Base-by-base conservation (phyloP, 108 stramenopile genomes). In the Cyclostephanos invisitatus region DNA sequence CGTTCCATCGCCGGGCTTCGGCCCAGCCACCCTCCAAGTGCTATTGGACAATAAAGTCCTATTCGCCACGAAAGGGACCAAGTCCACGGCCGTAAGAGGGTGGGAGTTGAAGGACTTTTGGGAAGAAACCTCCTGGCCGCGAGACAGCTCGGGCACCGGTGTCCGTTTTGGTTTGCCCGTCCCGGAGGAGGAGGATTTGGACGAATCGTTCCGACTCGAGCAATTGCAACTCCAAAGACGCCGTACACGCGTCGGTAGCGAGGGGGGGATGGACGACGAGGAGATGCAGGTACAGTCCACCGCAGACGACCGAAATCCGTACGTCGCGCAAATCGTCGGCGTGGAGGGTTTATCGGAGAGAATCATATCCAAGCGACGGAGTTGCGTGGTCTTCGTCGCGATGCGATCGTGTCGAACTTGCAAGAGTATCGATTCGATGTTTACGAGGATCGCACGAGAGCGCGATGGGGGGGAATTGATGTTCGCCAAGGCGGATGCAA, bases 61-160 rank as follows among this genome's bases (percentile, higher is more conserved):
- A 12, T 87, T 81, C 66, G 42, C 86, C 20, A 50, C 68, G 3
- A 77, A 83, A 63, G 70, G 32, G 64, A 81, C 60, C 17, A 46
- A 40, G 14, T 24, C 32, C 25, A 56, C 38, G 9, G 74, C 75
- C 14, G 50, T 72, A 20, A 63, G 89, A 20, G 85, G 86, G 18
- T 94, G 90, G 90, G 60, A 76, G 5, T 47, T 91, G 68, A 61
- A 77, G 67, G 88, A 88, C 59, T 91, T 89, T 68, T 90, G 88
- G 91, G 94, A 95, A 74, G 64, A 75, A 29, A 83, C 87, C n/a
- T 84, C 83, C 11, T 95, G 94, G 94, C 94, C 94, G 14, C 69
- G 90, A 11, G 94, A 95, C 69, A 77, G 84, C 10, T 67, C 72
- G 15, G 89, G 92, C 25, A 80, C 62, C 5, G 87, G 86, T 5